These are phyloP conservation scores for Dissophora globulifera DNA, from an alignment of 192 early-diverging fungal genomes.

Conservation along the genomic window DNA sequence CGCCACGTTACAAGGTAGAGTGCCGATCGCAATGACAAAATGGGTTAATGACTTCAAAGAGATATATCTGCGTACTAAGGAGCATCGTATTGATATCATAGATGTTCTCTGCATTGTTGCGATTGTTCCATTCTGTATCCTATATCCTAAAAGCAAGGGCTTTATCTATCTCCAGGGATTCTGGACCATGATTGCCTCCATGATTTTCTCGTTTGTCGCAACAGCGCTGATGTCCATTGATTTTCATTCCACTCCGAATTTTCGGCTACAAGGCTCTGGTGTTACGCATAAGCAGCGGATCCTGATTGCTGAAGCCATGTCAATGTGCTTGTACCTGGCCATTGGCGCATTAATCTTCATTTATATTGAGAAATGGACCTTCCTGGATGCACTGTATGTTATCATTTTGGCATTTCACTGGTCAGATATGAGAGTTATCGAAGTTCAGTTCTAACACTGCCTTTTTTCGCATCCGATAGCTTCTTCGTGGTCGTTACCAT, in stretches of 20 bases:
- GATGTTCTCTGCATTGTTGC: slow-evolving; percentile 30
- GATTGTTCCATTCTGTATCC: slow-evolving; percentile 26
- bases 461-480: neutral
- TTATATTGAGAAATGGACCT: slow-evolving; percentile 33
- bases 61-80: too few relatives aligned
- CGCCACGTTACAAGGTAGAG: slow-evolving; percentile 32
- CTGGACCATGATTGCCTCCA: slow-evolving; percentile 44
- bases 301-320: slow-evolving; percentile 39
- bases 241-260: slow-evolving; percentile 25
- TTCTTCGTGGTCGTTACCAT: slow-evolving; percentile 49
- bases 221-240: slow-evolving; percentile 41
- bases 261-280: slow-evolving; percentile 35
- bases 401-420: too few relatives aligned
- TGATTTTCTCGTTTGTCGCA: slow-evolving; percentile 25
- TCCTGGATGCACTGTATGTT: slow-evolving; percentile 31
- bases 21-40: too few relatives aligned
- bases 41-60: too few relatives aligned
- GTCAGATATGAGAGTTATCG: too few relatives aligned
- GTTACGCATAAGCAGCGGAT: slow-evolving; percentile 47
- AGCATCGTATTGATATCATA: neutral
- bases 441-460: too few relatives aligned
- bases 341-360: slow-evolving; percentile 41
- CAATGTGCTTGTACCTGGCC: slow-evolving; percentile 39
- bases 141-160: slow-evolving; percentile 21
- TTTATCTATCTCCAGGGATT: slow-evolving; percentile 39